Percentiles rank a stretch among this genome's conserved stretches.
These are phyloP conservation scores for Fusarium solani-melongenae DNA, from an alignment of 2,329 filamentous ascomycete genomes.

Conservation along the genomic window DNA sequence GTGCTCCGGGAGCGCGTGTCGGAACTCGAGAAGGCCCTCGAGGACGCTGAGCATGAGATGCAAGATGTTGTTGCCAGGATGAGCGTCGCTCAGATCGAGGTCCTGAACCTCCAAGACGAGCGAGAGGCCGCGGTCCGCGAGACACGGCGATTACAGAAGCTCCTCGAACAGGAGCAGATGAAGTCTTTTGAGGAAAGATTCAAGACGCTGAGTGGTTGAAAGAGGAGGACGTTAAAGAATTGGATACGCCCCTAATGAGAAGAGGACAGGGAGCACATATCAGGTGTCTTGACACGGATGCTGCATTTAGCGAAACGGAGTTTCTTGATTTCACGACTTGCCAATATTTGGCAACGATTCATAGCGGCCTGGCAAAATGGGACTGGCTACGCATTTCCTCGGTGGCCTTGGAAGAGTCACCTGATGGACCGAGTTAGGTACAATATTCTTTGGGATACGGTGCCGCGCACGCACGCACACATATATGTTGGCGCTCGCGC, in stretches of 20 bases:
- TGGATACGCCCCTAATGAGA: conserved; percentile 17
- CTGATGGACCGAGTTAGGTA: conserved; percentile 24
- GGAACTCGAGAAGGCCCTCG: conserved; percentile 82
- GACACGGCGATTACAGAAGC: conserved; percentile 75
- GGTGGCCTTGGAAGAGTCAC: conserved; percentile 22
- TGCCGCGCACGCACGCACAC: conserved; percentile 20
- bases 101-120: conserved; percentile 81
- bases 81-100: conserved; percentile 85
- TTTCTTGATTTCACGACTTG: conserved; percentile 45
- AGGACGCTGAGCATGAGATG: conserved; percentile 76
- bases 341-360: conserved; percentile 31
- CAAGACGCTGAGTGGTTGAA: conserved; percentile 46
- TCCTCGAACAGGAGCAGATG: conserved; percentile 73
- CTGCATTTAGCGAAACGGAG: conserved; percentile 54
- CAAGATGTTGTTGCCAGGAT: conserved; percentile 83
- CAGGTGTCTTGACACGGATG: conserved; percentile 22
- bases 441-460: conserved; percentile 22
- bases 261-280: conserved; percentile 22
- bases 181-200: conserved; percentile 58
- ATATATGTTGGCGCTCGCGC: conserved; percentile 12
- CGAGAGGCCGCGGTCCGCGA: conserved; percentile 79
- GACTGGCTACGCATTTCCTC: conserved; percentile 8
- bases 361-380: conserved; percentile 20
- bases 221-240: conserved; percentile 14
- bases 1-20: conserved; percentile 81